These are phyloP conservation scores for Talaromyces trachyspermus DNA, from an alignment of 495 filamentous ascomycete species.

Conservation along the genomic window DNA sequence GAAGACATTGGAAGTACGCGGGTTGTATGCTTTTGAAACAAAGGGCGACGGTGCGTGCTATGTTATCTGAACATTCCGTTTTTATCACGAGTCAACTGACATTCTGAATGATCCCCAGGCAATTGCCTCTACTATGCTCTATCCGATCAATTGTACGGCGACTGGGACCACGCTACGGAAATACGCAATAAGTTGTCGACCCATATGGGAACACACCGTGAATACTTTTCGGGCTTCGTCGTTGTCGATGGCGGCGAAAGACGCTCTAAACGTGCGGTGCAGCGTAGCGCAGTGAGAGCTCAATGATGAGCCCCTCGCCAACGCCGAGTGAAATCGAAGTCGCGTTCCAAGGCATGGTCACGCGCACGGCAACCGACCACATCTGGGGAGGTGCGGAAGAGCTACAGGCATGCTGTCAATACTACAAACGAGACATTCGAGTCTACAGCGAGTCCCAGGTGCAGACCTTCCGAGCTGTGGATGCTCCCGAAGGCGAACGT, in stretches of 20 bases:
- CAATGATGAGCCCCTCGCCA: slow-evolving; percentile 31
- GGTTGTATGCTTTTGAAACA: slow-evolving; percentile 36
- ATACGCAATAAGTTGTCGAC: slow-evolving; percentile 55
- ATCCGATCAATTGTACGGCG: slow-evolving; percentile 65
- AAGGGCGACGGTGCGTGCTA: slow-evolving; percentile 35
- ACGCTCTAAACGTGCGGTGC: slow-evolving; percentile 32
- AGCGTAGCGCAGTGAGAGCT: slow-evolving; percentile 50
- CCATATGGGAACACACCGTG: slow-evolving; percentile 53
- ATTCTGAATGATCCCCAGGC: slow-evolving; percentile 30
- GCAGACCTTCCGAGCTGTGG: slow-evolving; percentile 38
- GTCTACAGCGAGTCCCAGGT: slow-evolving; percentile 50
- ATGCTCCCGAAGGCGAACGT: slow-evolving; percentile 34
- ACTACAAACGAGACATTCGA: slow-evolving; percentile 54
- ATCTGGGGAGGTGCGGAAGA: slow-evolving; percentile 69
- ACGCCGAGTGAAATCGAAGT: slow-evolving; percentile 52
- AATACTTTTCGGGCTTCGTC: slow-evolving; percentile 63
- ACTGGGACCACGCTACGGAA: slow-evolving; percentile 47
- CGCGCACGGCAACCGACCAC: slow-evolving; percentile 52
- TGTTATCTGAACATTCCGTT: neutral
- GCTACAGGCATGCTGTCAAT: slow-evolving; percentile 59
- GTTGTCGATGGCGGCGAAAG: slow-evolving; percentile 52
- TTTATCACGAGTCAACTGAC: neutral
- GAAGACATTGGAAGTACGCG: slow-evolving; percentile 29
- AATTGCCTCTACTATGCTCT: slow-evolving; percentile 76
- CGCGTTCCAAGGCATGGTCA: slow-evolving; percentile 55